Percentiles rank a stretch among this genome's conserved stretches.
phyloP scores from a whole-genome alignment of 768 basidiomycete genomes.

The Pleurotus cornucopiae region DNA sequence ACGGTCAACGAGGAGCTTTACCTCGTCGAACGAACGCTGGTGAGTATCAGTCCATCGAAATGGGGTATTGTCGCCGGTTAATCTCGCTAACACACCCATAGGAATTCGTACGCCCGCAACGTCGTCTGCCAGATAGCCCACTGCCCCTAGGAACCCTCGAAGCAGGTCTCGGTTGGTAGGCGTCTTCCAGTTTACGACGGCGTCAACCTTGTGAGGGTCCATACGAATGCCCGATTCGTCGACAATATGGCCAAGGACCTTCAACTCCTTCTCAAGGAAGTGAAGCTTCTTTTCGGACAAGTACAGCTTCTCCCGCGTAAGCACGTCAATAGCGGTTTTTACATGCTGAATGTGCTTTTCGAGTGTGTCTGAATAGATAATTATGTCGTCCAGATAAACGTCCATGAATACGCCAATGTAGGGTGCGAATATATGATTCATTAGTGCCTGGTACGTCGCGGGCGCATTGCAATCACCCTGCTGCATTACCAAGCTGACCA shows the following conservation, averaged over 20 bases:
- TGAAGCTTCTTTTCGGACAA: conserved; percentile 15
- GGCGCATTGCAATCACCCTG: conserved; percentile 6
- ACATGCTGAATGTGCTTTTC: conserved; percentile 32
- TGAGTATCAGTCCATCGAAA: conserved; percentile 25
- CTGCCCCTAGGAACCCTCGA: too few relatives aligned
- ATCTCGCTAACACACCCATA: conserved; percentile 26
- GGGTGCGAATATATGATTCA: conserved; percentile 4
- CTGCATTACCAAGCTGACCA: conserved; percentile 33
- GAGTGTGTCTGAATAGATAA: conserved; percentile 19
- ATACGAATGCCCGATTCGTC: too few relatives aligned
- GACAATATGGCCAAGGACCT: too few relatives aligned
- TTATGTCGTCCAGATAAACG: conserved; percentile 13
- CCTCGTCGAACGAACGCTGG: conserved; percentile 29
- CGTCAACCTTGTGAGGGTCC: too few relatives aligned
- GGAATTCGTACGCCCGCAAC: conserved; percentile 27
- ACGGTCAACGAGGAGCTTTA: conserved; percentile 21
- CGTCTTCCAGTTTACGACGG: neutral
- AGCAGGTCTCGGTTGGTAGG: too few relatives aligned
- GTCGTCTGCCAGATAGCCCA: conserved; percentile 26
- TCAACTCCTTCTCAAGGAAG: too few relatives aligned
- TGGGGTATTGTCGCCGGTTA: conserved; percentile 20
- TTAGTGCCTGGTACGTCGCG: too few relatives aligned
- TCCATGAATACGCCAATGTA: conserved; percentile 9
- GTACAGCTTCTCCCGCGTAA: conserved; percentile 30
- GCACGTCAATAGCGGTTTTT: conserved; percentile 22